These are phyloP conservation scores for Chaetothyriales sp. DNA, from an alignment of 2,329 filamentous ascomycete genomes.

Conservation along the genomic window DNA sequence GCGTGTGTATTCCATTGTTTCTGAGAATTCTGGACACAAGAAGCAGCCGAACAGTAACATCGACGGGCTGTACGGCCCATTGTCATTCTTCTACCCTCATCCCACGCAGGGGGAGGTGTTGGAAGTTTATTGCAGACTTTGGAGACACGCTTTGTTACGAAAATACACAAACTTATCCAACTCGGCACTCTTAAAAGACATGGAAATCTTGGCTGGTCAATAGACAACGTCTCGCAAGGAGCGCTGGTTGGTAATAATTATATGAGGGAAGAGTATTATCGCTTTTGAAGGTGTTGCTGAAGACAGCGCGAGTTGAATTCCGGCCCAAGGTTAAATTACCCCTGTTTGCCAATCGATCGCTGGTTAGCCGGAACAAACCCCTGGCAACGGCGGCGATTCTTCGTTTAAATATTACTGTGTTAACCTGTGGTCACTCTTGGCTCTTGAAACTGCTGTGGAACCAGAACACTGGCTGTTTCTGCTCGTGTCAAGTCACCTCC, in stretches of 20 bases:
- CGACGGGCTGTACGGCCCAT: not conserved
- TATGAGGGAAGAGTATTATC: no score
- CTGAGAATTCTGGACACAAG: not conserved
- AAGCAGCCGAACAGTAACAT: not conserved
- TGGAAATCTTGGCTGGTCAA: no score
- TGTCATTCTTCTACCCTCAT: not conserved
- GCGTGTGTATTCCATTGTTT: conserved; percentile 12
- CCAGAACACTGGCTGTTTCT: no score
- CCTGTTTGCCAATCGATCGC: not conserved
- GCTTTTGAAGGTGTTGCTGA: not conserved
- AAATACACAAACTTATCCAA: not conserved
- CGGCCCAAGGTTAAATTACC: no score
- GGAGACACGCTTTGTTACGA: no score
- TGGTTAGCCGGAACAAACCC: not conserved
- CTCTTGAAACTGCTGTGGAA: no score
- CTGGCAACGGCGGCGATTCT: no score
- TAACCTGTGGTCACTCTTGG: no score
- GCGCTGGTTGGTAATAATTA: no score
- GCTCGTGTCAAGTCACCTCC: no score
- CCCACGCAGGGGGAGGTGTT: not conserved
- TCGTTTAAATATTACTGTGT: not conserved
- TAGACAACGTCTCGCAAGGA: no score
- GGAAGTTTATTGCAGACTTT: no score
- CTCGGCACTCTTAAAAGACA: not conserved
- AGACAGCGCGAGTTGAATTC: not conserved